These are phyloP conservation scores for Fusarium ambrosium DNA, from an alignment of 2,329 filamentous ascomycete genomes.

Conservation along the genomic window DNA sequence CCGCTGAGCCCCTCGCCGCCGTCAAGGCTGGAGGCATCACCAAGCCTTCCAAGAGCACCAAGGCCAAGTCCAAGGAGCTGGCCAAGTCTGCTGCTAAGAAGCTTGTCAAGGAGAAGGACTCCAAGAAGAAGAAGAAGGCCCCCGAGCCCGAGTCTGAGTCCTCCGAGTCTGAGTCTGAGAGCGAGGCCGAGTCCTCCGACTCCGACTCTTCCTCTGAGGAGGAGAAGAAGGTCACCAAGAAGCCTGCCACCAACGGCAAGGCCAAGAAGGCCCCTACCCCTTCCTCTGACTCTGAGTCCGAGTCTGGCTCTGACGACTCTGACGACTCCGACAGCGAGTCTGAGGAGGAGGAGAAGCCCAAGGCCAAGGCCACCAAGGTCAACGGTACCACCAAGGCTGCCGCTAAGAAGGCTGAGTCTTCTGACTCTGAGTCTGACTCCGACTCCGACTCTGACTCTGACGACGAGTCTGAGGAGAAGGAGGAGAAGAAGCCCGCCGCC, in stretches of 20 bases:
- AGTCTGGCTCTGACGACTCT: conserved; percentile 51
- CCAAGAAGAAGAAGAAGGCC: conserved; percentile 65
- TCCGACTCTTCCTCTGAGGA: conserved; percentile 53
- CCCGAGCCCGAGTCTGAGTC: conserved; percentile 57
- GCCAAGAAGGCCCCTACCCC: conserved; percentile 48
- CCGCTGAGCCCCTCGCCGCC: conserved; percentile 62
- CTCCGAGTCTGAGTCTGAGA: conserved; percentile 51
- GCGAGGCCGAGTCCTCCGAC: conserved; percentile 57
- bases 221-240: conserved; percentile 56
- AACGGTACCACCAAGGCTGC: conserved; percentile 44
- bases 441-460: conserved; percentile 49
- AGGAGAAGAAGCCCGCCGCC: conserved; percentile 46
- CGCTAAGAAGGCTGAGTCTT: conserved; percentile 44
- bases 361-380: conserved; percentile 49
- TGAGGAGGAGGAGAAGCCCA: conserved; percentile 53
- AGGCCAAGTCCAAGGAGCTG: conserved; percentile 75
- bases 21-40: conserved; percentile 77
- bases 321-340: conserved; percentile 52
- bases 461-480: conserved; percentile 55
- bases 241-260: conserved; percentile 51
- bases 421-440: conserved; percentile 51
- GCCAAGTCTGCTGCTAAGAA: conserved; percentile 73
- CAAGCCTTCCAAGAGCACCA: conserved; percentile 75
- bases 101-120: conserved; percentile 60
- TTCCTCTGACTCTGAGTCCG: conserved; percentile 48